phyloP scores from a whole-genome alignment of 495 filamentous ascomycete species.

The Penicillium simplicissimum region DNA sequence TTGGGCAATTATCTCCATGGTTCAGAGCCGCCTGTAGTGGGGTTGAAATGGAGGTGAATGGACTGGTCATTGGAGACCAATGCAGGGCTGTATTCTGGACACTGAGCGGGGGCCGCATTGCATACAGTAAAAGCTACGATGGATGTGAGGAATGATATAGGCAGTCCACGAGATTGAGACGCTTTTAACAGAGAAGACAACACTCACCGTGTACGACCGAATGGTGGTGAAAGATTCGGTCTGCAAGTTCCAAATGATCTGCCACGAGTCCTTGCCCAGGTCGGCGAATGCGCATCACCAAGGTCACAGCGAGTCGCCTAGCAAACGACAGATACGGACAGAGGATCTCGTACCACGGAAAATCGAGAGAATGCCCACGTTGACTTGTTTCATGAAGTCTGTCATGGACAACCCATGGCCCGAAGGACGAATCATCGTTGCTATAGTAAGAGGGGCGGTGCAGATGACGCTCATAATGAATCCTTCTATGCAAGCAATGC shows the following conservation, averaged over 20 bases:
- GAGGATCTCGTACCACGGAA: background rate
- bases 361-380: background rate
- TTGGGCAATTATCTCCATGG: conserved; percentile 18
- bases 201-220: background rate
- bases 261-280: conserved; percentile 17
- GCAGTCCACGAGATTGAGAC: background rate
- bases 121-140: background rate
- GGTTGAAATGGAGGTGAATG: background rate
- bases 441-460: conserved; percentile 11
- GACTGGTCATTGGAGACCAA: background rate
- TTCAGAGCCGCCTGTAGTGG: conserved; percentile 14
- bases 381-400: background rate
- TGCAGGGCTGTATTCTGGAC: background rate
- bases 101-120: background rate
- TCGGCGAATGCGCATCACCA: background rate
- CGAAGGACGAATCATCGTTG: conserved; percentile 8
- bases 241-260: conserved; percentile 2
- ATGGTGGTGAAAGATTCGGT: background rate
- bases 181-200: background rate
- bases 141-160: background rate
- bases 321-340: conserved; percentile 8
- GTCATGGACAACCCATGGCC: background rate
- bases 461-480: conserved; percentile 19
- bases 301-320: conserved; percentile 5
- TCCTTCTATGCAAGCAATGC: conserved; percentile 30